These are phyloP conservation scores for Cordyceps cicadae DNA, from an alignment of 2,329 filamentous ascomycete genomes.

Conservation along the genomic window DNA sequence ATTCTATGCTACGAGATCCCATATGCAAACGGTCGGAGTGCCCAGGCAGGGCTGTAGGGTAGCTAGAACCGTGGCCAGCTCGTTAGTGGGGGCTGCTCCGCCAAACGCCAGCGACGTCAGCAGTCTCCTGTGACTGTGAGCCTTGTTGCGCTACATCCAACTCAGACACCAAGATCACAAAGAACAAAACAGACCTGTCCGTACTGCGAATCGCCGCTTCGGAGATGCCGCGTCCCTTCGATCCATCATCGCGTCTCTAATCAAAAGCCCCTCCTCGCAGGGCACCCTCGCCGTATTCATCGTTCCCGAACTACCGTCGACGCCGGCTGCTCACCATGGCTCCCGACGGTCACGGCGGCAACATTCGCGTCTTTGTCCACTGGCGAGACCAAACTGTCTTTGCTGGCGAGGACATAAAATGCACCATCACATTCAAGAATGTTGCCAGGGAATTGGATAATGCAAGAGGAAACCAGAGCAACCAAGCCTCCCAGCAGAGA, in stretches of 20 bases:
- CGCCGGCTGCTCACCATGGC: conserved; percentile 33
- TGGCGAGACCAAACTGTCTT: conserved; percentile 95
- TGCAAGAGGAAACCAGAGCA: conserved; percentile 20
- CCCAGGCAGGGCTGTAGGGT: neutral
- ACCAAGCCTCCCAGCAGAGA: conserved; percentile 17
- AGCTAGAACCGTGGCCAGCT: neutral
- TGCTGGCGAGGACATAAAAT: conserved; percentile 90
- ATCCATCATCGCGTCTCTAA: neutral
- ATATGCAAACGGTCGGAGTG: too few species aligned
- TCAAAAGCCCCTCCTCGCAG: neutral
- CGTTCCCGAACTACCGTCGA: neutral
- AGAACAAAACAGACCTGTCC: neutral
- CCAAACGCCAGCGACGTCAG: conserved; percentile 8
- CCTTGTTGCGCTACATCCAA: conserved; percentile 1
- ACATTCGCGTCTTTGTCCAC: conserved; percentile 80
- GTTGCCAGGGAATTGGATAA: conserved; percentile 42
- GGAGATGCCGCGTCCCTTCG: conserved; percentile 3
- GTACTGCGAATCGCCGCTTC: neutral
- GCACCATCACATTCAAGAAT: conserved; percentile 94
- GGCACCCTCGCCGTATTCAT: neutral
- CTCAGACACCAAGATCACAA: neutral
- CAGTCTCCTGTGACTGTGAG: conserved; percentile 7
- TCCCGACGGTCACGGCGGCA: conserved; percentile 52
- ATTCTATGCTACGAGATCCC: too few species aligned
- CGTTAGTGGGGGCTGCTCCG: neutral